Evolutionary conservation across 176 grass and related monocot species (phyloP), one percentile per base, ranked within the genome.

Genomic region (Luzula sylvatica): DNA sequence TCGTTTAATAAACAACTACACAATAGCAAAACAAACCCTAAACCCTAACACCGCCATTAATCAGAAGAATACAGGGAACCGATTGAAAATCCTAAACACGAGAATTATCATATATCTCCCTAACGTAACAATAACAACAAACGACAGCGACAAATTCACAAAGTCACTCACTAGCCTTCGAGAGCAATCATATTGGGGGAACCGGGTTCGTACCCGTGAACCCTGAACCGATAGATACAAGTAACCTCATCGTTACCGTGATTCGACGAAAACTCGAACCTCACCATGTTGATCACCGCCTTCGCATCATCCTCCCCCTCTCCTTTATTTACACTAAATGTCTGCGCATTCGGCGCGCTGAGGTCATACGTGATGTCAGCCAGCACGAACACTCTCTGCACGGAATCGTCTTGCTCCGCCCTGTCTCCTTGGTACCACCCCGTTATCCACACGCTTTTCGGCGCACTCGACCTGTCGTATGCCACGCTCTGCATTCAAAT

Each of bases 211-310:
- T 21, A 58, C 40, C 90, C 90, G 28, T 96, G 90, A 51, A 96
- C 81, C 77, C 90, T 80, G 52, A 96, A 79, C 59, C 84, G 84
- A 49, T 96, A 96, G 23, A 96, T 81, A 77, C 90, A 96, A 14
- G 90, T 96, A 23, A 76, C 58, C 11, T 57, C 51, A 3, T 48
- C 75, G 0, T 74, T 85, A 5, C 80, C 90, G 6, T 96, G 84
- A 64, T 96, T 96, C 8, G 80, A 82, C 11, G 58, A 76, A 71
- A 89, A 76, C 20, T 75, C 67, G 8, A 96, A 56, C 49, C 65
- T 73, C 20, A 89, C 55, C 20, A 38, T 83, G 66, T 89, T 89
- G 52, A 96, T 20, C 16, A 71, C 12, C 7, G 9, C 30, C 5
- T 35, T 2, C 16, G 67, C 13, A 11, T 49, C 24, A 14, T 16